Conservation (phyloP, 1,284 basidiomycete species). For the Cryptococcus sp. region DNA sequence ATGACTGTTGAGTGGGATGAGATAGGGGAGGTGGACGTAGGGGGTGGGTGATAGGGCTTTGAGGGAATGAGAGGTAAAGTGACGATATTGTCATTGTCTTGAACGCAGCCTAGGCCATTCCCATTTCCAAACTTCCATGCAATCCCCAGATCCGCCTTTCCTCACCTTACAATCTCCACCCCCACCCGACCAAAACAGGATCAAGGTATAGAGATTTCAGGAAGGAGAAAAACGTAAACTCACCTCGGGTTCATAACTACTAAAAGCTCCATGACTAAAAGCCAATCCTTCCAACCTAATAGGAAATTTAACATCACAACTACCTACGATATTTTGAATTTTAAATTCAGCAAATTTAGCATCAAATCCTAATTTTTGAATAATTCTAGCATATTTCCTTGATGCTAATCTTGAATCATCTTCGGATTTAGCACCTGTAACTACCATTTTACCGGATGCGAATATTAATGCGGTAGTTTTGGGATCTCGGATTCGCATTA, state of each 20-base stretch:
- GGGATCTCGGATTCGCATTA: constrained; percentile 99
- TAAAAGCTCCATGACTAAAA: constrained; percentile 97
- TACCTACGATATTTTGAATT: constrained; percentile 99
- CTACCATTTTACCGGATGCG: constrained; percentile 99
- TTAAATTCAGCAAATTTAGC: constrained; percentile 99
- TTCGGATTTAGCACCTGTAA: constrained; percentile 98
- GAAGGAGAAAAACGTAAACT: constrained; percentile 36
- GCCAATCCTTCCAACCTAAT: constrained; percentile 97
- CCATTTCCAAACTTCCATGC: too few relatives aligned
- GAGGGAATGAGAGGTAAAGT: too few relatives aligned
- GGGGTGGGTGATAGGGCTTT: too few relatives aligned
- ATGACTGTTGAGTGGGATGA: too few relatives aligned
- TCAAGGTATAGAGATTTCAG: not conserved
- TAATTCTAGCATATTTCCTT: constrained; percentile 98
- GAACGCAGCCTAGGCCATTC: too few relatives aligned
- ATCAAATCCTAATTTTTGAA: constrained; percentile 99
- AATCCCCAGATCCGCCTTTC: too few relatives aligned
- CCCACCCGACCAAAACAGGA: not conserved
- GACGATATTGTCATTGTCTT: too few relatives aligned
- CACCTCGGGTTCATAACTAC: constrained; percentile 95
- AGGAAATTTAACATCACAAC: constrained; percentile 98
- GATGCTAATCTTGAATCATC: constrained; percentile 96
- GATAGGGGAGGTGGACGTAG: too few relatives aligned
- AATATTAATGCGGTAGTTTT: constrained; percentile 99
- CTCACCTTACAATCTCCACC: not conserved